Evolutionary conservation across 179 eudicot species (phyloP), one percentile per base, ranked within the genome.

Genomic region (Drosera spatulata): DNA sequence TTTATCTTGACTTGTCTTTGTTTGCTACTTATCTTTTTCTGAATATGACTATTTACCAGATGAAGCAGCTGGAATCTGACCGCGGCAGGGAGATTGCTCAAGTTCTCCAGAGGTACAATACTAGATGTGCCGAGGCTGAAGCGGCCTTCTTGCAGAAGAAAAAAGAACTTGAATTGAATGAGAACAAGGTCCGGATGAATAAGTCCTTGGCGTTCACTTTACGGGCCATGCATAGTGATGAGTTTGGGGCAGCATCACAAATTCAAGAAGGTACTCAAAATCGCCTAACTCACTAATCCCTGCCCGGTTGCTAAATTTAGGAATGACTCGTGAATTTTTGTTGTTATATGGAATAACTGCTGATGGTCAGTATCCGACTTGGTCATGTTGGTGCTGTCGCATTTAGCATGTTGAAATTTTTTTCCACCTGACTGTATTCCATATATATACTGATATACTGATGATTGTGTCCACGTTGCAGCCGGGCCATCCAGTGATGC

Each of bases 51-150:
- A 10, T 47, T 67, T 44, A 59, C 77, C 91, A 91, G 98, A 80
- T 69, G 43, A 15, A 56, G 58, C 73, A 52, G 71, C 71, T 91
- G 64, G 72, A 74, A 76, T 66, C 83, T 45, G 86, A 82, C 12
- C 65, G 84, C 60, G 89, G 83, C 43, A 85, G 81, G 76, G 96
- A 87, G 78, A 73, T 86, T 51, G 80, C 85, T 65, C 80, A 73
- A 68, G 76, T 83, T 44, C 81, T 64, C 51, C 77, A 53, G 40
- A 84, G 79, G 67, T 85, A 85, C 45, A 77, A 76, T 52, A 72
- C 67, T 63, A 79, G 67, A 73, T 62, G 69, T 49, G 66, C 82
- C 67, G 86, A 78, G 47, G 82, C 79, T 15, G 90, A 84, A 50
- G 61, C 79, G 42, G 73, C 76, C 47, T 82, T 74, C 77, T 50